phyloP scores from a whole-genome alignment of 331 rosid species.

The Arachis monticola region DNA sequence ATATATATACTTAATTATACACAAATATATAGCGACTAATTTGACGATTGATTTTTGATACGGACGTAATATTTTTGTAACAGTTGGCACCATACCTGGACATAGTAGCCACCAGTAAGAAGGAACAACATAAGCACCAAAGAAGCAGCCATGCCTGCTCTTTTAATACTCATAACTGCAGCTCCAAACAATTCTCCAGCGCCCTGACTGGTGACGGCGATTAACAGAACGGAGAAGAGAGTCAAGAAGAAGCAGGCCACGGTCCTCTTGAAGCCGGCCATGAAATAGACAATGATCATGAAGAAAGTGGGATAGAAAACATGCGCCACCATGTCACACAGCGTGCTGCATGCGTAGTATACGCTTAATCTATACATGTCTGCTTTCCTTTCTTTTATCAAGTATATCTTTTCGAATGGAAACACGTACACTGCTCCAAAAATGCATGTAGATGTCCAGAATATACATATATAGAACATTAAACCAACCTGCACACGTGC shows the following conservation, averaged over 20 bases:
- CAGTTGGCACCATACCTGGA: slow-evolving; percentile 53
- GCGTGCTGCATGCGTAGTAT: slow-evolving; percentile 85
- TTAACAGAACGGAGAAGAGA: slow-evolving; percentile 59
- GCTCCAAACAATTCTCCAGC: slow-evolving; percentile 98
- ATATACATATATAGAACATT: slow-evolving; percentile 82
- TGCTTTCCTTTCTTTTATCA: slow-evolving; percentile 90
- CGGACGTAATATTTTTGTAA: too few species aligned
- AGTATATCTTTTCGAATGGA: slow-evolving; percentile 75
- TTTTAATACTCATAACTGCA: slow-evolving; percentile 74
- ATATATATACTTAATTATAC: too few species aligned
- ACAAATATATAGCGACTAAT: too few species aligned
- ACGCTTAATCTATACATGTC: slow-evolving; percentile 96
- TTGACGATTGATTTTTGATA: too few species aligned
- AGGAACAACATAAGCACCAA: slow-evolving; percentile 88
- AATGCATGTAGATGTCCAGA: slow-evolving; percentile 93
- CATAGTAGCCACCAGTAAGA: slow-evolving; percentile 94
- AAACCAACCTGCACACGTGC: slow-evolving; percentile 70
- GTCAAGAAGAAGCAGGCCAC: slow-evolving; percentile 75
- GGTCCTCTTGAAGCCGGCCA: slow-evolving; percentile 88
- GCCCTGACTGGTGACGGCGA: slow-evolving; percentile 96
- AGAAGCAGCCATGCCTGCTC: slow-evolving; percentile 85
- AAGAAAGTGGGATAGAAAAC: slow-evolving; percentile 78
- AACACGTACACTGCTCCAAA: slow-evolving; percentile 91
- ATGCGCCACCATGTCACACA: slow-evolving; percentile 93
- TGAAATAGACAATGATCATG: slow-evolving; percentile 82